Evolutionary conservation across 139 green algal species (phyloP).

Genomic region (Chlorella ohadii): DNA sequence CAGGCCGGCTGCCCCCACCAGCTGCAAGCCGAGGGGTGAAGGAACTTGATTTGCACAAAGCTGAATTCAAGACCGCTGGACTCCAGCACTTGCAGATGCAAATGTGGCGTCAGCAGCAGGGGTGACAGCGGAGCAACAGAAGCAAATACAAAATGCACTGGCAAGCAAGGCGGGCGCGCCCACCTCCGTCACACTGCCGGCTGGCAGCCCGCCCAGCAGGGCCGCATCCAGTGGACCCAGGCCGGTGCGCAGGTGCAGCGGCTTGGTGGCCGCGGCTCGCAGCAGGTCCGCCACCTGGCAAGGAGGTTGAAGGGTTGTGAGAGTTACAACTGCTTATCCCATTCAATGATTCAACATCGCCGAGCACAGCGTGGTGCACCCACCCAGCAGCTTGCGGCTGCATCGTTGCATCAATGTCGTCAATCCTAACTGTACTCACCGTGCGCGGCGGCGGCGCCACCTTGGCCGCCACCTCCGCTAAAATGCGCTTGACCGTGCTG

Average conservation of each 20-base stretch:
- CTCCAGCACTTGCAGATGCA: too few relatives aligned
- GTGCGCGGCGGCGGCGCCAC: constrained; percentile 33
- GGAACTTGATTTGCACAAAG: neutral
- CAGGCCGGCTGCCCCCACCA: constrained; percentile 68
- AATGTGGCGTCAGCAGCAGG: neutral
- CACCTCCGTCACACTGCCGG: constrained; percentile 62
- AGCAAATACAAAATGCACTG: too few relatives aligned
- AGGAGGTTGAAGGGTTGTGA: neutral
- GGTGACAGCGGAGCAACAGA: neutral
- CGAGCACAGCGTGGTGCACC: too few relatives aligned
- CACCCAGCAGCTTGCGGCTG: too few relatives aligned
- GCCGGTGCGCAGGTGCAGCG: constrained; percentile 24
- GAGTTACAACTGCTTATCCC: too few relatives aligned
- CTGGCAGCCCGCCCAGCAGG: constrained; percentile 53
- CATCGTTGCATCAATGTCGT: too few relatives aligned
- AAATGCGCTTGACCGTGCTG: constrained; percentile 14
- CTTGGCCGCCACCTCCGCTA: constrained; percentile 13
- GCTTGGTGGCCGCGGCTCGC: neutral
- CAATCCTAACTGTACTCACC: too few relatives aligned
- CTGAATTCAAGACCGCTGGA: too few relatives aligned
- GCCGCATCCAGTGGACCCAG: constrained; percentile 51
- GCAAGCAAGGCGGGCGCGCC: neutral
- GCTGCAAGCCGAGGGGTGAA: neutral
- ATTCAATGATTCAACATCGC: too few relatives aligned
- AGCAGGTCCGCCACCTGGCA: constrained; percentile 28